Conservation (phyloP, 495 filamentous ascomycete genomes). For the Aspergillus baeticus region DNA sequence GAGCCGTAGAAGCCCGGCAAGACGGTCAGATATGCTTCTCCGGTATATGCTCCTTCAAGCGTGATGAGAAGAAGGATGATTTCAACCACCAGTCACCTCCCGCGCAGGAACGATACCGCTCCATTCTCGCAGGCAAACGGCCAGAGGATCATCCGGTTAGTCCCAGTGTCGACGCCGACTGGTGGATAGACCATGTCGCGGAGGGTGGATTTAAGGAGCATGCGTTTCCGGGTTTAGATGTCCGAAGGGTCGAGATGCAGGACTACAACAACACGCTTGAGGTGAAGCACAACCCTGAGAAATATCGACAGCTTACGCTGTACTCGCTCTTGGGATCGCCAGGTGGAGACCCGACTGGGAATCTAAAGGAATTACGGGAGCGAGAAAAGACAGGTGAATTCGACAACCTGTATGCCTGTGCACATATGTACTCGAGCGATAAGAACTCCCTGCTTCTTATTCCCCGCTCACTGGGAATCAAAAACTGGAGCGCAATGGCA, state of each 20-base stretch:
- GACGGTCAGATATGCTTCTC: slow-evolving; percentile 56
- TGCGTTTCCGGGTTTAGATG: slow-evolving; percentile 59
- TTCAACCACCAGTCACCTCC: slow-evolving; percentile 42
- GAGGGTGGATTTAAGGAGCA: slow-evolving; percentile 28
- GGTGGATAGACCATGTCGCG: slow-evolving; percentile 35
- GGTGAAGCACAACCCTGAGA: slow-evolving; percentile 39
- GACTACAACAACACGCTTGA: slow-evolving; percentile 49
- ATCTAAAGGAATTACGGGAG: slow-evolving; percentile 17
- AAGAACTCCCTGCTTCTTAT: slow-evolving; percentile 67
- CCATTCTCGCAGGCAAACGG: slow-evolving; percentile 37
- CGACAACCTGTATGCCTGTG: slow-evolving; percentile 59
- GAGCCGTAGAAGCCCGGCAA: slow-evolving; percentile 55
- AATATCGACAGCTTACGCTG: slow-evolving; percentile 57
- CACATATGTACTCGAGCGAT: slow-evolving; percentile 67
- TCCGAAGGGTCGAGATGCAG: slow-evolving; percentile 63
- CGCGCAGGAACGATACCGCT: slow-evolving; percentile 35
- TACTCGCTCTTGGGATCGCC: slow-evolving; percentile 53
- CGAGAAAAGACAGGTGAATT: slow-evolving; percentile 34
- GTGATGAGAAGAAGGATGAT: slow-evolving; percentile 30
- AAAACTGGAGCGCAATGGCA: slow-evolving; percentile 52
- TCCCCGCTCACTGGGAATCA: slow-evolving; percentile 57
- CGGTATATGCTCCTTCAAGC: slow-evolving; percentile 63
- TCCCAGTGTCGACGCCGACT: slow-evolving; percentile 48
- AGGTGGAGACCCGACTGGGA: slow-evolving; percentile 16
- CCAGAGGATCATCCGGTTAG: slow-evolving; percentile 37